Base-by-base conservation (phyloP, 345 rosid genomes). In the Eutrema japonicum region DNA sequence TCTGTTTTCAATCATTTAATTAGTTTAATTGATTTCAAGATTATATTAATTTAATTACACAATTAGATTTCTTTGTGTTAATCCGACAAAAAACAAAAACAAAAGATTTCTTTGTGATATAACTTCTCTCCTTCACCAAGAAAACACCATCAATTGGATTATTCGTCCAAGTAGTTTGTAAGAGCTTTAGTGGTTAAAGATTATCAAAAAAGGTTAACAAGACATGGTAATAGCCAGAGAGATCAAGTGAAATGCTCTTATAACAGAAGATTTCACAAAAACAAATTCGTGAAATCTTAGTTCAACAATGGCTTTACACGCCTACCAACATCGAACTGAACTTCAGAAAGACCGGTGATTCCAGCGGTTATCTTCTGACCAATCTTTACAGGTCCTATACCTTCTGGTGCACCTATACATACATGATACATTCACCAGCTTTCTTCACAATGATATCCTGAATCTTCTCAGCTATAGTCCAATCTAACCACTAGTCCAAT, bases 281-380 rank as follows among this genome's bases (percentile, higher is more conserved):
- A 55, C 14, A 65, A 5, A 18, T 8, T 45, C 30, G 0, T 37
- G 2, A 58, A 8, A 47, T 9, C 32, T 30, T 30, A 70, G 77
- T 78, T 83, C 75, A 33, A 57, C 76, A 77, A 56, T 12, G 88
- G 77, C 72, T 70, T 82, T 62, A 26, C 75, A 66, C 89, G 89
- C 68, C 83, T 85, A 46, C 59, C 90, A 11, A 88, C 85, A 45
- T 80, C 75, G 16, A 90, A 90, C 37, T 85, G 80, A 38, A 88
- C 82, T 66, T 92, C 90, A 2, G 86, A 30, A 35, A 90, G 81
- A 77, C 89, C 95, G 2, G 98, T 84, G 78, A 92, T 88, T 14
- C 98, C 96, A 0, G 97, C 96, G 1, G 92, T 91, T 77, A 94
- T 84, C 76, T 82, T 87, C 78, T 91, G 93, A 13, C 97, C 99